These are phyloP conservation scores for Populus pruinosa DNA, from an alignment of 345 rosid genomes.

Conservation along the genomic window DNA sequence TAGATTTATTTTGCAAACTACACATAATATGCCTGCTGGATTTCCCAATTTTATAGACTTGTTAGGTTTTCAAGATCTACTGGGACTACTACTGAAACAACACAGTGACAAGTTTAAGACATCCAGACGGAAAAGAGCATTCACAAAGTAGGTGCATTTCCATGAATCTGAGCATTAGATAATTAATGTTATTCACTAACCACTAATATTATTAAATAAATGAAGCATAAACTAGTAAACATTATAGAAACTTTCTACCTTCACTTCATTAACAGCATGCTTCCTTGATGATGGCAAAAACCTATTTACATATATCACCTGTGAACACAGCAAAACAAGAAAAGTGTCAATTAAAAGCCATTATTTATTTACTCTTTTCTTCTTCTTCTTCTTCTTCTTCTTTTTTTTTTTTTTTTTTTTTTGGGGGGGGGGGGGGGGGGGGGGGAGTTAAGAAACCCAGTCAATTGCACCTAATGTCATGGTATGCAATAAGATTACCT, in stretches of 20 bases:
- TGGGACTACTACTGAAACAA: background rate
- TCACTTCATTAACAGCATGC: constrained; percentile 81
- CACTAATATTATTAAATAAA: background rate
- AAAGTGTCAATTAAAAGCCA: background rate
- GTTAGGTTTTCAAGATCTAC: background rate
- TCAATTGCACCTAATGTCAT: background rate
- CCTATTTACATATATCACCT: constrained; percentile 98
- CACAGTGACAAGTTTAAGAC: background rate
- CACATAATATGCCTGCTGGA: background rate
- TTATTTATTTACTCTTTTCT: too few relatives aligned
- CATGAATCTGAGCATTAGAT: background rate
- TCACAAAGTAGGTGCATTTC: background rate
- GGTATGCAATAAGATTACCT: constrained; percentile 38
- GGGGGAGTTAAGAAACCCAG: too few relatives aligned
- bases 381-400: too few relatives aligned
- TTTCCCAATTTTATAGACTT: background rate
- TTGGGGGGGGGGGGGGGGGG: too few relatives aligned
- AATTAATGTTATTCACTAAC: background rate
- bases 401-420: too few relatives aligned
- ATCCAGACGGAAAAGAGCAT: background rate
- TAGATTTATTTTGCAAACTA: constrained; percentile 27
- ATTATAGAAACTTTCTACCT: constrained; percentile 65
- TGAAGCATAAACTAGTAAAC: background rate
- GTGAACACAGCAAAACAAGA: background rate
- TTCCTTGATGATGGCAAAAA: constrained; percentile 81